phyloP scores from a whole-genome alignment of 2,329 filamentous ascomycete genomes.

The Chalara sp. region DNA sequence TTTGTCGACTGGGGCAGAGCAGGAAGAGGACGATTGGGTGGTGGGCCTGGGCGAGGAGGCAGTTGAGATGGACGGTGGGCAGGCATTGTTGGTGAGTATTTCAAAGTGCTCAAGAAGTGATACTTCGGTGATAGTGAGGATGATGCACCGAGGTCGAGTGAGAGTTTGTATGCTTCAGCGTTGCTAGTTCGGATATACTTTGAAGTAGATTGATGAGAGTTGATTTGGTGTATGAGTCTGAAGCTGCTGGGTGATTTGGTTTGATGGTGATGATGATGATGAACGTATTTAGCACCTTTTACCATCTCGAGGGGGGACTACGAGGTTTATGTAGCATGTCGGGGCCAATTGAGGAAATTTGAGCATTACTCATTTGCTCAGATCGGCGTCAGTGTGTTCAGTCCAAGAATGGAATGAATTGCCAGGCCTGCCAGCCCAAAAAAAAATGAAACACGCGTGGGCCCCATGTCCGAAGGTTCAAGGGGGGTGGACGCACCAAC shows the following conservation, averaged over 20 bases:
- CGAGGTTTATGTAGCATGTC: slow-evolving; percentile 21
- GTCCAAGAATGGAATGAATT: slow-evolving; percentile 2
- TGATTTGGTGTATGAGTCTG: too few species aligned
- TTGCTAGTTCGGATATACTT: too few species aligned
- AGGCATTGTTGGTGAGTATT: slow-evolving; percentile 37
- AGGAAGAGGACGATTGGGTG: slow-evolving; percentile 57
- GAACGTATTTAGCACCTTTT: too few species aligned
- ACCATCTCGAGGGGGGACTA: not conserved
- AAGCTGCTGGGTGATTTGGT: too few species aligned
- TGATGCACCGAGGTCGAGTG: not conserved
- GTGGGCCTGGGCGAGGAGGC: slow-evolving; percentile 60
- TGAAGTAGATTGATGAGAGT: too few species aligned
- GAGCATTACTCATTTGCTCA: slow-evolving; percentile 15
- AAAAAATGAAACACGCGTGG: not conserved
- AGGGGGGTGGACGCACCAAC: too few species aligned
- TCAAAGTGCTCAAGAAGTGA: not conserved
- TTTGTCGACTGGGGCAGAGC: slow-evolving; percentile 51
- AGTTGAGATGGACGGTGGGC: slow-evolving; percentile 54
- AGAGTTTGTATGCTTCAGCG: too few species aligned
- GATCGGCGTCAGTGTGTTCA: slow-evolving; percentile 14
- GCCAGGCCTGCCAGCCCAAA: slow-evolving; percentile 6
- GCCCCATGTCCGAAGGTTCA: not conserved
- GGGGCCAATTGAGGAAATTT: slow-evolving; percentile 23
- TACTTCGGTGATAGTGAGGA: slow-evolving; percentile 2
- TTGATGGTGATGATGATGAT: too few species aligned